Percentiles rank a stretch among this genome's conserved stretches.
Conservation (phyloP, 495 filamentous ascomycete species). For the Annulohypoxylon stygium region DNA sequence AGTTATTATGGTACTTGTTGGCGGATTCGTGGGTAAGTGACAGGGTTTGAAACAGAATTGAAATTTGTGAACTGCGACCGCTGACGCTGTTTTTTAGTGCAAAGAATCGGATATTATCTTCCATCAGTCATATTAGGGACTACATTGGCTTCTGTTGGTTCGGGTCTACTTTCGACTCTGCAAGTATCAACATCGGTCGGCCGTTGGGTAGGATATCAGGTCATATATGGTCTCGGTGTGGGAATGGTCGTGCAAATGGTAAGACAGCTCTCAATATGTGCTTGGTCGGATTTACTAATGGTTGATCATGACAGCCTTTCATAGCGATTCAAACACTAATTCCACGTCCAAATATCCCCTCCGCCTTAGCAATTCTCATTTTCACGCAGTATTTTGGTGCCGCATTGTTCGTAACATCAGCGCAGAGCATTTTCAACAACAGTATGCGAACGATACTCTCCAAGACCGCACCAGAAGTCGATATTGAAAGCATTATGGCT, state of each 20-base stretch:
- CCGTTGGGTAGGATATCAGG: slow-evolving; percentile 66
- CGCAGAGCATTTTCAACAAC: slow-evolving; percentile 13
- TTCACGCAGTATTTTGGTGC: neutral
- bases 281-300: neutral
- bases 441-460: neutral
- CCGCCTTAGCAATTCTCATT: slow-evolving; percentile 1
- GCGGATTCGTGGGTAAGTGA: neutral
- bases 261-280: neutral
- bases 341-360: neutral
- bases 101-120: slow-evolving; percentile 16
- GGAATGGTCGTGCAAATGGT: slow-evolving; percentile 59
- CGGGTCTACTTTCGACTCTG: slow-evolving; percentile 52
- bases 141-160: slow-evolving; percentile 23
- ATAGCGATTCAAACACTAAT: neutral
- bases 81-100: slow-evolving; percentile 34
- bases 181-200: slow-evolving; percentile 47
- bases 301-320: neutral
- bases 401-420: neutral
- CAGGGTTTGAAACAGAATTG: neutral
- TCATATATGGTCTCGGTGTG: slow-evolving; percentile 60
- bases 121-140: slow-evolving; percentile 38
- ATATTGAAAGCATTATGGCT: neutral
- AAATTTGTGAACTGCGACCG: no score
- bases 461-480: neutral
- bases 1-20: slow-evolving; percentile 13